A percentile compares a stretch with the other conserved stretches of the same genome.
These are phyloP conservation scores for Eimeria maxima DNA, from an alignment of 169 alveolate species.

Conservation along the genomic window DNA sequence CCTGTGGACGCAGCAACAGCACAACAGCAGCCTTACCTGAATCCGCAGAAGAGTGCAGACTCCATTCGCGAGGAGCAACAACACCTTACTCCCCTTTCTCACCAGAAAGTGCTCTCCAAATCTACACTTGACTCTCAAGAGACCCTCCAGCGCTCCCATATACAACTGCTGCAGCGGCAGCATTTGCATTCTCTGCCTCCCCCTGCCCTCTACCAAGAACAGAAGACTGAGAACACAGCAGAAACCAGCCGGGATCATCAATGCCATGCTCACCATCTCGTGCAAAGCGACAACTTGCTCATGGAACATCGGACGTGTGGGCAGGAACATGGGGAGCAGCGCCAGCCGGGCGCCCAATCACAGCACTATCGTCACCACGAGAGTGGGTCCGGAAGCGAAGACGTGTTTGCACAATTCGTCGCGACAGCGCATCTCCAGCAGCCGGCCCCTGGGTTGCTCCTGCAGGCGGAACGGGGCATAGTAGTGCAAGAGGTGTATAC, in stretches of 20 bases:
- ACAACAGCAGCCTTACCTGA: neutral
- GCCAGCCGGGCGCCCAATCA: neutral
- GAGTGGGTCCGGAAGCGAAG: neutral
- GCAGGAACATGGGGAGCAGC: slow-evolving; percentile 4
- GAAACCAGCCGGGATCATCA: neutral
- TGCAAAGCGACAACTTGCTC: neutral
- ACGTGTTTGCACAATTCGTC: neutral
- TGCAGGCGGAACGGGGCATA: neutral
- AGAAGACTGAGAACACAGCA: neutral
- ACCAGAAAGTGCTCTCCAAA: neutral
- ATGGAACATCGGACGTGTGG: neutral
- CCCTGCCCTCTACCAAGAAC: neutral
- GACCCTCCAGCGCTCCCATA: neutral
- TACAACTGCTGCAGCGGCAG: slow-evolving; percentile 48
- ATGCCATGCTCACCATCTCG: neutral
- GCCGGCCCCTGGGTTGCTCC: neutral
- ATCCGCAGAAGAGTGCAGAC: neutral
- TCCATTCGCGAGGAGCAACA: neutral
- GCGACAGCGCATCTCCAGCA: neutral
- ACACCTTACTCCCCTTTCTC: neutral
- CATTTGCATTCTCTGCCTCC: neutral
- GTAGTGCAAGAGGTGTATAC: neutral
- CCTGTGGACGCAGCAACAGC: neutral
- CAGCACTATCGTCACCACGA: neutral
- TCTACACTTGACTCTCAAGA: neutral